Evolutionary conservation across 139 green algal species (phyloP), one percentile per base, ranked within the genome.

Genomic region (Picochlorum sp.): DNA sequence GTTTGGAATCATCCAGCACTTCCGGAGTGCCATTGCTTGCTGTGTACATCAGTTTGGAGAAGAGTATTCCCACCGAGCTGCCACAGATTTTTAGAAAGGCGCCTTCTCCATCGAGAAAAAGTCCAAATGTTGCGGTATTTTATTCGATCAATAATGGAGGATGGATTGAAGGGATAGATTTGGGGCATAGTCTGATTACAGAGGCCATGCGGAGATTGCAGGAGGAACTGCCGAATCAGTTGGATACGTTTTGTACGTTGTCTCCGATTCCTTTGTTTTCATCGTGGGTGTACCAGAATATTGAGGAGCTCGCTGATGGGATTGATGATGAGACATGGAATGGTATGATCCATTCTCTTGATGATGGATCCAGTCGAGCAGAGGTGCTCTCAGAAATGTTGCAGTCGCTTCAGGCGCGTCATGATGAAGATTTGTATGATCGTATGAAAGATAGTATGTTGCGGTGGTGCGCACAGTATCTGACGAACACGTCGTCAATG

Each of bases 111-210:
- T 20, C 18, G 15, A 55, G n/a, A 55, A 10, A n/a, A 18, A 55
- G 47, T 24, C 15, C 18, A 55, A 55, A 55, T 14, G 59, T 61
- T 1, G 87, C 86, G 3, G 72, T 83, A 14, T 94, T 94, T 64
- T 94, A 94, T 70, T 89, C 79, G 49, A 92, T 95, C 45, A 83
- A 73, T 6, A 74, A 78, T 69, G 11, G 76, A 92, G 73, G 58
- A 23, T 30, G 85, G 85, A 1, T 72, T 94, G 23, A 24, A 57
- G 9, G 87, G 1, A 75, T 95, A n/a, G 86, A 95, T 26, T 68
- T 95, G 16, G 87, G 87, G 32, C 84, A 90, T 72, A 86, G 82
- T 55, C 76, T 94, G 11, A 94, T 94, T 74, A 89, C 90, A 68
- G 70, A 66, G 26, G 64, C 55, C 74, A 72, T 72, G 3, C 49